Evolutionary conservation across 2,329 filamentous ascomycete genomes (phyloP), one percentile per base, ranked within the genome.

Genomic region (Penicillium sp.): DNA sequence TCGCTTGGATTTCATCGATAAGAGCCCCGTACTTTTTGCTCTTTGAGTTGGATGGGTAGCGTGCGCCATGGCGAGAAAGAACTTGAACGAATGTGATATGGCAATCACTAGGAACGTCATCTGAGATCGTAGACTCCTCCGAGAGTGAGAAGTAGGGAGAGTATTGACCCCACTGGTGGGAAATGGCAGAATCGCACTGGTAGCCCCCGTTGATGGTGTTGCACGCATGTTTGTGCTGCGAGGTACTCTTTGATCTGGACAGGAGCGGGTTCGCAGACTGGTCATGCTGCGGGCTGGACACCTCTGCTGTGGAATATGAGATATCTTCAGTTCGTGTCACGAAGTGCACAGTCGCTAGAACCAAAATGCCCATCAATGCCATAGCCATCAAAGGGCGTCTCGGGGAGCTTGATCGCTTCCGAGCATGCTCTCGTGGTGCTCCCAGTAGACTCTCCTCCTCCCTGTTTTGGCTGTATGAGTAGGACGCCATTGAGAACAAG

Each of bases 101-200:
- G 74, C 92, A 97, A n/a, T 78, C 79, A 0, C 77, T 61, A 0
- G 91, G 92, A 1, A 88, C 75, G 7, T 78, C 77, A 6, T 79
- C 63, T 14, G 84, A 77, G 47, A 90, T 83, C 3, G 83, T 77
- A 1, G 88, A 91, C 6, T 86, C 81, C 4, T 60, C 50, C 1
- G 57, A 57, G 0, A 92, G 87, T 1, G 87, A 82, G 73, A 89
- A 96, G 75, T 86, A 95, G 2, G 92, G 90, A 16, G 90, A 88
- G 72, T 96, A 96, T 70, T 93, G 91, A 52, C 92, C 92, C 90
- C 91, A 96, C 51, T 79, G 81, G 61, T 85, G 88, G 1, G 85
- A 84, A 42, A 87, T 80, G 31, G 81, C 70, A 4, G 81, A 72
- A 45, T 80, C 78, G 72, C 88, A 92, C 58, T 83, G 81, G 70